phyloP scores from a whole-genome alignment of 2,329 filamentous ascomycete genomes.

The Rutstroemia sp. region DNA sequence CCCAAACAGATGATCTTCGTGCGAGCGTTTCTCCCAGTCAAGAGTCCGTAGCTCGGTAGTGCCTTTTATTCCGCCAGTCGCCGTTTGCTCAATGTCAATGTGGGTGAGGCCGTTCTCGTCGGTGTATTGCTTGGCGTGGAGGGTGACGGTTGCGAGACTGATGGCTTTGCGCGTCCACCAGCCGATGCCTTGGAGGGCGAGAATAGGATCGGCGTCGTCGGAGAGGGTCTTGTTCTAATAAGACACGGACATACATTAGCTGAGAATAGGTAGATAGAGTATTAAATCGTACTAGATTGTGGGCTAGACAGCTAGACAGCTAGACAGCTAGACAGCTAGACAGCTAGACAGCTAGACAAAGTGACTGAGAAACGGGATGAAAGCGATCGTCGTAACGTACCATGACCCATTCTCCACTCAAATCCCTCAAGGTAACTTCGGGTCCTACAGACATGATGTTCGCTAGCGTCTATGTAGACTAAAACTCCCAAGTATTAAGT shows the following conservation, averaged over 20 bases:
- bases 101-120: conserved; percentile 35
- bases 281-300: too few relatives aligned
- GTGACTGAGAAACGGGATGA: neutral
- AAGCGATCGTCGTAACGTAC: conserved; percentile 28
- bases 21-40: conserved; percentile 45
- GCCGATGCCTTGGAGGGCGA: conserved; percentile 49
- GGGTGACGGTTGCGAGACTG: conserved; percentile 49
- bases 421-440: conserved; percentile 42
- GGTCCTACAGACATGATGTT: conserved; percentile 46
- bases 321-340: neutral
- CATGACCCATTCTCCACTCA: conserved; percentile 47
- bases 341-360: neutral
- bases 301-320: neutral
- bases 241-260: neutral
- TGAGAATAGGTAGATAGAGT: neutral
- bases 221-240: conserved; percentile 53
- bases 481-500: too few relatives aligned
- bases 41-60: conserved; percentile 50
- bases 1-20: conserved; percentile 58
- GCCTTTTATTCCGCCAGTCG: conserved; percentile 54
- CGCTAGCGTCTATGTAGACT: neutral
- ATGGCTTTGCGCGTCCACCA: conserved; percentile 56
- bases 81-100: conserved; percentile 53
- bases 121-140: conserved; percentile 35
- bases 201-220: conserved; percentile 48